A percentile compares a stretch with the other conserved stretches of the same genome.
Conservation (phyloP, 2,329 filamentous ascomycete genomes). For the Fusarium mexicanum region DNA sequence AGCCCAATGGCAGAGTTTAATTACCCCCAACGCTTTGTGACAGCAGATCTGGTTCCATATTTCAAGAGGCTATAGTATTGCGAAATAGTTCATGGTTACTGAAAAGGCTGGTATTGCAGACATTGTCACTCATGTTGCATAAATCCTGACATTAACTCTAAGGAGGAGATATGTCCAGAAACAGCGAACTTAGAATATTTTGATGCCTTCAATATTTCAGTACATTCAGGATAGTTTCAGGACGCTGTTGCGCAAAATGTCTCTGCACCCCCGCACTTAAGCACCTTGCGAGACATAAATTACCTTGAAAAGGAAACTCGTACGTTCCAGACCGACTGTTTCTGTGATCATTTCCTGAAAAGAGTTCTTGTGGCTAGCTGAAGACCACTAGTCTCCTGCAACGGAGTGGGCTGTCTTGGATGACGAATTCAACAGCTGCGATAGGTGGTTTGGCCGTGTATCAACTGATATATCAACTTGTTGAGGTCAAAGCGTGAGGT, state of each 20-base stretch:
- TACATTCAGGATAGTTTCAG: neutral
- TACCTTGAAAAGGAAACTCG: neutral
- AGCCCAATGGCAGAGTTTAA: neutral
- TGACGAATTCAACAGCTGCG: neutral
- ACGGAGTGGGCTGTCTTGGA: neutral
- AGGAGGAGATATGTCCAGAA: rapidly evolving
- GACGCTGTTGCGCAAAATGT: rapidly evolving
- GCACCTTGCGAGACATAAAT: neutral
- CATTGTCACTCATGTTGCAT: conserved; percentile 36
- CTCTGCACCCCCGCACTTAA: neutral
- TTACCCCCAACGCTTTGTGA: neutral
- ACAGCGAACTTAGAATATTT: rapidly evolving
- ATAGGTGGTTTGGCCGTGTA: neutral
- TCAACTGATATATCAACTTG: neutral
- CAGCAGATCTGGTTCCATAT: neutral
- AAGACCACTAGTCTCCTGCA: neutral
- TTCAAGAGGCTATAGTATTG: conserved; percentile 60
- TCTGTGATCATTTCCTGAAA: neutral
- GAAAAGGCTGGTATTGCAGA: conserved; percentile 70
- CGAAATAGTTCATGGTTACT: conserved; percentile 78
- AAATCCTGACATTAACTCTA: rapidly evolving
- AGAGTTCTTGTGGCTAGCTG: neutral
- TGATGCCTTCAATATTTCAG: neutral
- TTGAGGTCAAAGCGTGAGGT: neutral
- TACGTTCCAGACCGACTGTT: neutral